Evolutionary conservation across 2,329 filamentous ascomycete species (phyloP).

Genomic region (Phialophora verrucosa): DNA sequence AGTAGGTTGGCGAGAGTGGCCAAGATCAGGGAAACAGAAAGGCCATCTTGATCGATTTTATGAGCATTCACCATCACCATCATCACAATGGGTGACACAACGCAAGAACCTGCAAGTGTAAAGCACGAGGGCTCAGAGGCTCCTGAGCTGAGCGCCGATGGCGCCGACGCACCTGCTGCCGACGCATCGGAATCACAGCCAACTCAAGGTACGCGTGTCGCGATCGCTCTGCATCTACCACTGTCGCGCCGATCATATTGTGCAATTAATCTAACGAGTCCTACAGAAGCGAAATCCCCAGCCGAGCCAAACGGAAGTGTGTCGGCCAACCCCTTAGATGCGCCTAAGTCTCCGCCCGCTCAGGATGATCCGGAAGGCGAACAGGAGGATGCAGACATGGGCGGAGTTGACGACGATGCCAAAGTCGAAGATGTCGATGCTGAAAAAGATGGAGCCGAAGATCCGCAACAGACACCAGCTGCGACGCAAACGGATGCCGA

Average conservation of each 20-base stretch:
- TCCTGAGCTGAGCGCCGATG: conserved; percentile 12
- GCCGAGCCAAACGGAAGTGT: conserved; percentile 21
- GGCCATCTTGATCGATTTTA: neutral
- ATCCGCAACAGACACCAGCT: conserved; percentile 45
- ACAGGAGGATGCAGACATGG: conserved; percentile 79
- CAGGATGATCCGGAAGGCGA: conserved; percentile 63
- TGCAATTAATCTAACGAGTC: neutral
- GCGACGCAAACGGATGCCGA: conserved; percentile 58
- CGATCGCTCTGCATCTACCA: neutral
- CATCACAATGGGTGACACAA: conserved; percentile 22
- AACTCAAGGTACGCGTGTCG: conserved; percentile 29
- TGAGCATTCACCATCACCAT: conserved; percentile 7
- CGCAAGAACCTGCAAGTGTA: conserved; percentile 21
- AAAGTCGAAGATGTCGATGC: conserved; percentile 47
- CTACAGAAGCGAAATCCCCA: conserved; percentile 23
- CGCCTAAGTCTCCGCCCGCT: conserved; percentile 67
- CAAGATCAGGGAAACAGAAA: neutral
- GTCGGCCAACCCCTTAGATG: conserved; percentile 53
- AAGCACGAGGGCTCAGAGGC: conserved; percentile 32
- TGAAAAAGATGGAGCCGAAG: conserved; percentile 52
- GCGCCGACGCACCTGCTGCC: conserved; percentile 12
- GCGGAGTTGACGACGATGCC: conserved; percentile 60
- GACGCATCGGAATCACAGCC: conserved; percentile 12
- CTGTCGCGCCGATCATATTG: neutral
- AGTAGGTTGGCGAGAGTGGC: neutral